These are phyloP conservation scores for Carex arenaria DNA, from an alignment of 202 grass and related monocot species.

Conservation along the genomic window DNA sequence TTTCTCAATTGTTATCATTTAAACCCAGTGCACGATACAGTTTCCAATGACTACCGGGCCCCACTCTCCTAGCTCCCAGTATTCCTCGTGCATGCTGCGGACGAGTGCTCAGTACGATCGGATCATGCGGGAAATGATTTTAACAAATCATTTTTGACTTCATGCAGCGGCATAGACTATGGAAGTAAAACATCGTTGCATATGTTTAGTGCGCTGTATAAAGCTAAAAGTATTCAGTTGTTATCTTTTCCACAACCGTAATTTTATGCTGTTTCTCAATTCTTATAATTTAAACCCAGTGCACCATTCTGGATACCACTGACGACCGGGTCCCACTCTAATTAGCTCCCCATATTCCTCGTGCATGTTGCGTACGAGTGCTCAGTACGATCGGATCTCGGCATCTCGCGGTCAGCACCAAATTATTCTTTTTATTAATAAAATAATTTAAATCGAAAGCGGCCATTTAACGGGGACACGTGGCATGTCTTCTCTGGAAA, in stretches of 20 bases:
- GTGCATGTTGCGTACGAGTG: neutral
- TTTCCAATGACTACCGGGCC: neutral
- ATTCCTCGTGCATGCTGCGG: neutral
- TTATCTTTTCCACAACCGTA: neutral
- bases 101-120: neutral
- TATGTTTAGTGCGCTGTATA: no score
- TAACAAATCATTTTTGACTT: no score
- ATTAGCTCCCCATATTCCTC: neutral
- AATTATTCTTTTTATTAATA: neutral
- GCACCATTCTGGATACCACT: neutral
- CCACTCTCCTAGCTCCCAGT: neutral
- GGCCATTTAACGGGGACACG: neutral
- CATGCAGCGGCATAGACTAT: no score
- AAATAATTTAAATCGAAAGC: neutral
- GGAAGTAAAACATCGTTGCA: no score
- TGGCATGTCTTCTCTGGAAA: neutral
- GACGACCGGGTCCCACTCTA: neutral
- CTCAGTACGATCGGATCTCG: neutral
- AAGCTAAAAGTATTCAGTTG: no score
- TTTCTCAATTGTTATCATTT: neutral
- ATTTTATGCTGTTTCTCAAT: neutral
- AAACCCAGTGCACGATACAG: neutral
- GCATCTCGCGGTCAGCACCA: neutral
- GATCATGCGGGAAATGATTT: no score
- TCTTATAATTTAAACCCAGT: neutral